Conservation (phyloP, 768 basidiomycete species). For the Panaeolus papilionaceus region DNA sequence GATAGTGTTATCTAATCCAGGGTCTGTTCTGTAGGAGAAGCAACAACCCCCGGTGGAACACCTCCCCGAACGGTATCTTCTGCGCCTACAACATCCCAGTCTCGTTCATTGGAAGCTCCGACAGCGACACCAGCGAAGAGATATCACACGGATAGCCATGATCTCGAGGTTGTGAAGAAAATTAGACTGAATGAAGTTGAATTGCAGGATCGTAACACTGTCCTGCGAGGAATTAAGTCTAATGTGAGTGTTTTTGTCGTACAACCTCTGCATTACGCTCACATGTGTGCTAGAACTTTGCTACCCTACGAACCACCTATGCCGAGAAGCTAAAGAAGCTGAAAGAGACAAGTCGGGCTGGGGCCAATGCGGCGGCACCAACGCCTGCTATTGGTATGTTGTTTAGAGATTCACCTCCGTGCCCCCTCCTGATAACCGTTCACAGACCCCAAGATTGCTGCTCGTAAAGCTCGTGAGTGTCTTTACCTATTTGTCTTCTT, state of each 20-base stretch:
- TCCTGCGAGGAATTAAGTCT: constrained; percentile 81
- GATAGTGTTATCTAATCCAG: constrained; percentile 4
- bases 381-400: constrained; percentile 48
- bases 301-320: constrained; percentile 66
- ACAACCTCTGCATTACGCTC: neutral
- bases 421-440: constrained; percentile 6
- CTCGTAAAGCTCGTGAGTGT: constrained; percentile 73
- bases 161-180: constrained; percentile 87
- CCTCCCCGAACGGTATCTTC: constrained; percentile 36
- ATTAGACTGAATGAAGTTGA: constrained; percentile 81
- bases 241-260: constrained; percentile 62
- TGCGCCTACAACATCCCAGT: constrained; percentile 35
- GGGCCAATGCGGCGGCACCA: constrained; percentile 41
- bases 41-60: constrained; percentile 58
- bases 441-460: constrained; percentile 63
- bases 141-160: constrained; percentile 79
- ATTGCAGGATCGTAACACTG: constrained; percentile 80
- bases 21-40: constrained; percentile 23
- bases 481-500: neutral
- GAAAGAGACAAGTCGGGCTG: constrained; percentile 67
- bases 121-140: constrained; percentile 69
- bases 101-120: constrained; percentile 35
- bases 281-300: constrained; percentile 71
- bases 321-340: constrained; percentile 81
- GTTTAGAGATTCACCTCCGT: neutral